A percentile compares a stretch with the other conserved stretches of the same genome.
Evolutionary conservation across 2,329 filamentous ascomycete genomes (phyloP).

Genomic region (Exophiala dermatitidis): DNA sequence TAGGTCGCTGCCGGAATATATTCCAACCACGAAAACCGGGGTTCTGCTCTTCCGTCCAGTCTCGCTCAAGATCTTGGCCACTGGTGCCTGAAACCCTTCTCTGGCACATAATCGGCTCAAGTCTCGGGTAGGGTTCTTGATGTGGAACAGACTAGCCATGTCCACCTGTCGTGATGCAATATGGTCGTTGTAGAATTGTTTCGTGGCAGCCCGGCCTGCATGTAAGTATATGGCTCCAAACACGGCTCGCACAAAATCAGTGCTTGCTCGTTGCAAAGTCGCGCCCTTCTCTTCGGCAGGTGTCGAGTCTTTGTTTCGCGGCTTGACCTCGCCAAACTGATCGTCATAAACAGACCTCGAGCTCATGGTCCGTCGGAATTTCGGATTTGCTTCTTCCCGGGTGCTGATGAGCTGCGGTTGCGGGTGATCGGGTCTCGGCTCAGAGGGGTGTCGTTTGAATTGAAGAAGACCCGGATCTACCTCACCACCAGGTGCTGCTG

Average conservation of each 20-base stretch:
- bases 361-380: conserved; percentile 62
- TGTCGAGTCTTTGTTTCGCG: conserved; percentile 25
- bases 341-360: conserved; percentile 75
- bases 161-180: conserved; percentile 73
- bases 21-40: conserved; percentile 88
- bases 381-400: conserved; percentile 11
- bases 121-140: conserved; percentile 76
- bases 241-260: conserved; percentile 73
- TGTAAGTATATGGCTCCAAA: conserved; percentile 82
- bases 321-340: conserved; percentile 66
- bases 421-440: conserved; percentile 42
- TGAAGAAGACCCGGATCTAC: conserved; percentile 89
- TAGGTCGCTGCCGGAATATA: conserved; percentile 86
- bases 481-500: conserved; percentile 79
- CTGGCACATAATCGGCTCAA: conserved; percentile 73
- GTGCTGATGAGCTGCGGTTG: conserved; percentile 15
- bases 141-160: conserved; percentile 70
- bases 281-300: conserved; percentile 30
- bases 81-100: conserved; percentile 80
- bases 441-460: conserved; percentile 51
- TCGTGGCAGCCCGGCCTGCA: conserved; percentile 67
- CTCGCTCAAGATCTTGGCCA: conserved; percentile 82
- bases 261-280: conserved; percentile 55
- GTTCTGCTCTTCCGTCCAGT: conserved; percentile 78
- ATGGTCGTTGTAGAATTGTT: conserved; percentile 76